These are phyloP conservation scores for Sarocladium kiliense DNA, from an alignment of 2,329 filamentous ascomycete genomes.

Conservation along the genomic window DNA sequence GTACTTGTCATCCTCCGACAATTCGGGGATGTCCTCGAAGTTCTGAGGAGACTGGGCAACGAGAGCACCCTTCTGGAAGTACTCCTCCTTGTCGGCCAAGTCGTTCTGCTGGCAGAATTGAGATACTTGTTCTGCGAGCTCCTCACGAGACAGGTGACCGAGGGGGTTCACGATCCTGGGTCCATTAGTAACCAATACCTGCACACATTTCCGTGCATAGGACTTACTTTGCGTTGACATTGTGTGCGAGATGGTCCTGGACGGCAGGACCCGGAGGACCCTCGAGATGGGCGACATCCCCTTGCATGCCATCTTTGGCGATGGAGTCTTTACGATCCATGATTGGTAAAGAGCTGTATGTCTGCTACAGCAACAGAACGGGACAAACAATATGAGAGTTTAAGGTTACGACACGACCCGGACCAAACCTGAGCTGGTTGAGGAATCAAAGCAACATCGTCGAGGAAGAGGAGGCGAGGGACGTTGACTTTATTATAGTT, in stretches of 20 bases:
- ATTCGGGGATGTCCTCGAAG: slow-evolving; percentile 17
- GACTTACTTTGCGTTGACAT: slow-evolving; percentile 25
- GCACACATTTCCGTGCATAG: no score
- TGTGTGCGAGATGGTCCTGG: slow-evolving; percentile 19
- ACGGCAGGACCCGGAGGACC: neutral
- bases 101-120: slow-evolving; percentile 22
- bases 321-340: slow-evolving; percentile 3
- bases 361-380: no score
- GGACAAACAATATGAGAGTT: no score
- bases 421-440: slow-evolving; percentile 1
- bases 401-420: no score
- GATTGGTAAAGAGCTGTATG: neutral
- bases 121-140: slow-evolving; percentile 16
- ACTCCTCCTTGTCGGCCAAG: slow-evolving; percentile 20
- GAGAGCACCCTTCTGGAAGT: slow-evolving; percentile 23
- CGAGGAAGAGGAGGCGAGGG: neutral
- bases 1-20: slow-evolving; percentile 19
- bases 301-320: neutral
- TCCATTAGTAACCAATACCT: no score
- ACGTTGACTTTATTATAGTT: neutral
- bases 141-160: slow-evolving; percentile 16
- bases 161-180: slow-evolving; percentile 23
- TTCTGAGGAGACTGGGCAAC: slow-evolving; percentile 20
- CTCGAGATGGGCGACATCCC: neutral
- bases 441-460: neutral